These are phyloP conservation scores for Huntiella savannae DNA, from an alignment of 2,329 filamentous ascomycete genomes.

Conservation along the genomic window DNA sequence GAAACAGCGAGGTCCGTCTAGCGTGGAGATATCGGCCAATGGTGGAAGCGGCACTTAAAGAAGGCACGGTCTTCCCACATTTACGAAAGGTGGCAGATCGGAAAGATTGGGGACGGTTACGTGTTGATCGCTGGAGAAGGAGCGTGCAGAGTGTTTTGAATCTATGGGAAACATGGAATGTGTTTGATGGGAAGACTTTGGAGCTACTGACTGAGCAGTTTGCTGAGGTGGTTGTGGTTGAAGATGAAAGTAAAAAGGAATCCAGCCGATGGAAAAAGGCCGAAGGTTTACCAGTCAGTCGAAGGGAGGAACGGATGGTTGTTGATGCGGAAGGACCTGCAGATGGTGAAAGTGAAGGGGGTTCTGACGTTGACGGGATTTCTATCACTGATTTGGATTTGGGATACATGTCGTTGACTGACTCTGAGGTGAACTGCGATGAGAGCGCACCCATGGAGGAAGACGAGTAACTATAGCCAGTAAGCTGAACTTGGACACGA, in stretches of 20 bases:
- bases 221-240: constrained; percentile 22
- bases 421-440: constrained; percentile 22
- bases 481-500: too few species aligned
- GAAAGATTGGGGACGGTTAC: constrained; percentile 59
- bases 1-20: constrained; percentile 59
- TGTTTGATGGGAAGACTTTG: constrained; percentile 56
- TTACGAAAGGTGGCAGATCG: constrained; percentile 56
- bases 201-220: constrained; percentile 53
- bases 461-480: constrained; percentile 15
- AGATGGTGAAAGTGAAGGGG: not conserved
- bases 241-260: constrained; percentile 17
- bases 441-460: constrained; percentile 24
- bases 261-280: constrained; percentile 31
- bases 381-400: constrained; percentile 18
- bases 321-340: constrained; percentile 24
- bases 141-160: constrained; percentile 50
- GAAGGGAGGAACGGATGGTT: constrained; percentile 21
- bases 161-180: constrained; percentile 53
- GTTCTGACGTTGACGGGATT: constrained; percentile 16
- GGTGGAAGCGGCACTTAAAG: constrained; percentile 53
- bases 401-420: constrained; percentile 17
- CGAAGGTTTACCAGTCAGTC: constrained; percentile 18
- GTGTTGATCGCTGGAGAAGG: constrained; percentile 69
- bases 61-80: constrained; percentile 51
- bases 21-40: constrained; percentile 74